Conservation (phyloP, 495 filamentous ascomycete species). For the Diplogelasinospora grovesii region DNA sequence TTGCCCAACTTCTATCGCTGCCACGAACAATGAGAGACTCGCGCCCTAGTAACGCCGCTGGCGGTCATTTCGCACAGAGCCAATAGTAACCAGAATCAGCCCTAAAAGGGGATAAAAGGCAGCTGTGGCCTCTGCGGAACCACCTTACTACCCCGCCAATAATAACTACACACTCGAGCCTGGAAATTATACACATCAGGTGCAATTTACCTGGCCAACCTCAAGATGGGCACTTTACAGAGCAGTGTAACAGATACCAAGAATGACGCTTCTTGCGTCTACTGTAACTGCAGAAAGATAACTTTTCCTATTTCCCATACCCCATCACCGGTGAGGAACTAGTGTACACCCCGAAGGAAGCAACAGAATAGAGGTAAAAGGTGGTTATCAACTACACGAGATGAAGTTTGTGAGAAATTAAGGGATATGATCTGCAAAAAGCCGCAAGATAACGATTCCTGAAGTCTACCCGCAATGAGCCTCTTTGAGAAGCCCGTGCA, state of each 20-base stretch:
- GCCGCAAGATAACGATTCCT: slow-evolving; percentile 25
- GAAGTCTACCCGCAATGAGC: slow-evolving; percentile 23
- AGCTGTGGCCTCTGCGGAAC: too few species aligned
- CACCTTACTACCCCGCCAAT: too few species aligned
- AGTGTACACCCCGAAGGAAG: slow-evolving; percentile 34
- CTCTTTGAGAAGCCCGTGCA: slow-evolving; percentile 20
- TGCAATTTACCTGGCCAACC: too few species aligned
- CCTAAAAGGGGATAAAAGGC: too few species aligned
- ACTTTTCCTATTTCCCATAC: slow-evolving; percentile 32
- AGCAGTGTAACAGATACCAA: not conserved
- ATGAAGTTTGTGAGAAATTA: slow-evolving; percentile 29
- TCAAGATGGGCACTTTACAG: not conserved
- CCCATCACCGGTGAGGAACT: slow-evolving; percentile 29
- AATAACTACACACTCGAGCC: too few species aligned
- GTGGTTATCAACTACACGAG: slow-evolving; percentile 20
- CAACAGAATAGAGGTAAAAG: slow-evolving; percentile 26
- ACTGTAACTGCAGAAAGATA: slow-evolving; percentile 14
- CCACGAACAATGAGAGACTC: too few species aligned
- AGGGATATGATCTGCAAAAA: slow-evolving; percentile 23
- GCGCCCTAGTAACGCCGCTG: too few species aligned
- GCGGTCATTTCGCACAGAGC: too few species aligned
- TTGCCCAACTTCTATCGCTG: too few species aligned
- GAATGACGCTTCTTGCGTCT: slow-evolving; percentile 7
- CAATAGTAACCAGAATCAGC: too few species aligned
- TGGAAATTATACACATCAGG: too few species aligned